Conservation (phyloP, 2,329 filamentous ascomycete genomes). For the Grosmannia clavigera region DNA sequence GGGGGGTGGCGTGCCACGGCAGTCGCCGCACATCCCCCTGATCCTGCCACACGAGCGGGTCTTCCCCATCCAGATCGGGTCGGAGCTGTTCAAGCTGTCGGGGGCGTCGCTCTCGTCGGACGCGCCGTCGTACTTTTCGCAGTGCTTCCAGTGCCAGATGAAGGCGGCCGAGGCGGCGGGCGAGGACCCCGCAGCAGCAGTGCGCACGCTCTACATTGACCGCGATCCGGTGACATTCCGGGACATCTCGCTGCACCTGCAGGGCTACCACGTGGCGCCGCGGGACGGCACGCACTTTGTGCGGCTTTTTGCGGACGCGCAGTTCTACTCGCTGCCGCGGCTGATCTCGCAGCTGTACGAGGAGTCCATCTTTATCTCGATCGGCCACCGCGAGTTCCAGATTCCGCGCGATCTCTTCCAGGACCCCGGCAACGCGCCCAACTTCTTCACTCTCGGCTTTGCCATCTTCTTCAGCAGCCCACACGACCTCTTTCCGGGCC, state of each 20-base stretch:
- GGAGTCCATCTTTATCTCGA: conserved; percentile 82
- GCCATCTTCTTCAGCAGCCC: conserved; percentile 75
- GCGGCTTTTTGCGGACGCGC: conserved; percentile 83
- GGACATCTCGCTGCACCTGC: conserved; percentile 81
- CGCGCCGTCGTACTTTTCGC: conserved; percentile 91
- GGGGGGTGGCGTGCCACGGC: neutral
- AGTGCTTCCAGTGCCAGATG: conserved; percentile 81
- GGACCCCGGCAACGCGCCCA: conserved; percentile 78
- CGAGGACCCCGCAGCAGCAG: conserved; percentile 29
- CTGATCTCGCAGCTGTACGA: conserved; percentile 85
- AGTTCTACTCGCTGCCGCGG: conserved; percentile 76
- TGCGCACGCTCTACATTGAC: conserved; percentile 88
- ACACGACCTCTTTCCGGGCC: conserved; percentile 71
- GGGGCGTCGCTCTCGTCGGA: conserved; percentile 63
- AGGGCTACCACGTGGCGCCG: conserved; percentile 80
- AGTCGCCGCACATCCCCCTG: conserved; percentile 31
- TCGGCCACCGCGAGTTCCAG: conserved; percentile 77
- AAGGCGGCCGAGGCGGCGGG: conserved; percentile 35
- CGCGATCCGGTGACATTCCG: conserved; percentile 80
- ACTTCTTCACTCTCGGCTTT: conserved; percentile 90
- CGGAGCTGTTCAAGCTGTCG: conserved; percentile 59
- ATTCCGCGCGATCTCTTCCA: conserved; percentile 82
- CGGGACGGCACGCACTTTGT: conserved; percentile 79
- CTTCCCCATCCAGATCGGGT: conserved; percentile 63
- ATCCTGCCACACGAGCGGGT: conserved; percentile 59